Evolutionary conservation across 2,329 filamentous ascomycete genomes (phyloP), one percentile per base, ranked within the genome.

Genomic region (Cryphonectria naterciae): DNA sequence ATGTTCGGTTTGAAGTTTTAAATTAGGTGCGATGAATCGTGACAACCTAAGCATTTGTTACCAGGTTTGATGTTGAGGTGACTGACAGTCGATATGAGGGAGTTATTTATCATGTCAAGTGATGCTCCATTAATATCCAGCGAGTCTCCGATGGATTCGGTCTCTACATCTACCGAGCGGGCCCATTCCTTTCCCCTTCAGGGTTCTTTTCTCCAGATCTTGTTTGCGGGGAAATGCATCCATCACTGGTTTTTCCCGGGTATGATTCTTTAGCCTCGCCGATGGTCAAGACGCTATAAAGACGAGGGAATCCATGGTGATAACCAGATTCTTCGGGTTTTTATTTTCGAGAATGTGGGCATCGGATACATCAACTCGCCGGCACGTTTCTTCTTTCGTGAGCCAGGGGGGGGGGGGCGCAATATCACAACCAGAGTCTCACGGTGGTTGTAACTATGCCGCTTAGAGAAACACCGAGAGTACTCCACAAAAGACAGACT

Each of bases 141-240:
- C 28, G 54, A 28, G n/a, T 56, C 54, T 15, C 35, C 54, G 54
- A 32, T 32, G 28, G 52, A 56, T n/a, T 66, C 65, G 49, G 49
- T 25, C n/a, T 43, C 65, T 37, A 67, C 17, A 58, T 58, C 46
- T 58, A 58, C 65, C n/a, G 32, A n/a, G 49, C 52, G 65, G 25
- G 25, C 2, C 5, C 13, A 32, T 58, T 58, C 54, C 19, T 32
- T 32, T 32, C 35, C 28, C 54, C 54, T 19, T 6, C 8, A 7
- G 25, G 54, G 22, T n/a, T 2, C 46, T 2, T 49, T 58, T 28
- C 54, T 28, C 54, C 25, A 19, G 54, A 32, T 58, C 13, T 28
- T 11, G 25, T 43, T 67, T 67, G 65, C 65, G 65, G 65, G 65
- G 65, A 67, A 67, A 17, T 64, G 32, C 35, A n/a, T 37, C 58